Evolutionary conservation across 176 grass and related monocot genomes (phyloP), one percentile per base, ranked within the genome.

Genomic region (Paspalum vaginatum): DNA sequence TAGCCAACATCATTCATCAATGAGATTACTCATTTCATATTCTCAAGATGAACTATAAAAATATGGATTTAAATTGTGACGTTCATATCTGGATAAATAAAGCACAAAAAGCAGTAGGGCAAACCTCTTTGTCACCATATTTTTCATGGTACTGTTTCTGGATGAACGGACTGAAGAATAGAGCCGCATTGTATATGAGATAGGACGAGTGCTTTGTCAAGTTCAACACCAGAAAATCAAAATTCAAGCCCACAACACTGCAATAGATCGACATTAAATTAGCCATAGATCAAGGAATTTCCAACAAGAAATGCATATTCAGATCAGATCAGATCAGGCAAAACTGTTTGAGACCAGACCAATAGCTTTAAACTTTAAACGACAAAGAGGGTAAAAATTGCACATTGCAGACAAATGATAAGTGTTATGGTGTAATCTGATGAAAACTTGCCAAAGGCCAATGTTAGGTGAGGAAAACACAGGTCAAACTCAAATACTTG

Each of bases 131-230:
- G 40, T 79, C 74, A 77, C 95, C 95, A 58, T 85, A 98, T 61
- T 89, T 91, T 5, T 98, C 95, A 87, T 91, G 92, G 66, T 98
- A 98, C 60, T 98, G 95, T 65, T 63, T 92, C 66, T 94, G 90
- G 32, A 98, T 83, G 81, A 68, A 67, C 0, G 90, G 74, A 79
- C 95, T 94, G 68, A 93, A 98, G 86, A 87, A 98, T 68, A 98
- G 70, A 67, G 86, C 86, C 6, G 83, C 88, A 22, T 98, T 98
- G 72, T 93, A 98, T 80, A 98, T 83, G 55, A 98, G 95, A 78
- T 98, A 98, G 53, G 95, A 94, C 8, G 95, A 94, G 78, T 98
- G 95, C 85, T 98, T 98, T 80, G 92, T 98, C 70, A 98, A 83
- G 78, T 94, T 98, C 25, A 98, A 63, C 68, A 94, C 88, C 83